Conservation (phyloP, 2,329 filamentous ascomycete genomes). For the Triangularia verruculosa region DNA sequence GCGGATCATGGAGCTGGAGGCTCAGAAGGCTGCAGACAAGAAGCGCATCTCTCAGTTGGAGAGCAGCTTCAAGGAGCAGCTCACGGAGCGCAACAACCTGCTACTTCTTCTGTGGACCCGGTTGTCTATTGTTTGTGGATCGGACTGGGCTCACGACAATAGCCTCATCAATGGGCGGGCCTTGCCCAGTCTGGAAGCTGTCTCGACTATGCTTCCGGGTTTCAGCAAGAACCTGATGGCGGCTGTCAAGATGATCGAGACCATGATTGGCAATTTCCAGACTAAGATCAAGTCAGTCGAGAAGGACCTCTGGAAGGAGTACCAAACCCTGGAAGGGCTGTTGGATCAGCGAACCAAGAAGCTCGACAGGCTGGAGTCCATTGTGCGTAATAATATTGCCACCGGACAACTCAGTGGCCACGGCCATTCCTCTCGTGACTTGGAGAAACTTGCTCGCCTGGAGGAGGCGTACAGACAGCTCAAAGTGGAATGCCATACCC, state of each 20-base stretch:
- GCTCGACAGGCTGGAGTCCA: conserved; percentile 79
- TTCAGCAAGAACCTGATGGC: conserved; percentile 88
- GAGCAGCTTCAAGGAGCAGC: conserved; percentile 77
- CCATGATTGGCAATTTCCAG: conserved; percentile 73
- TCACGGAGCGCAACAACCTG: conserved; percentile 84
- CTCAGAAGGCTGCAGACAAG: conserved; percentile 72
- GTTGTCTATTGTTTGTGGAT: conserved; percentile 79
- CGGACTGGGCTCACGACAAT: conserved; percentile 89
- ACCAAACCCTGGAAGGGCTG: conserved; percentile 77
- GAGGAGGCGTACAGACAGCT: conserved; percentile 62
- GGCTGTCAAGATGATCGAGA: conserved; percentile 84
- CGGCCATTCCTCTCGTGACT: not conserved
- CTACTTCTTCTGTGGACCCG: conserved; percentile 88
- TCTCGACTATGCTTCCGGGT: conserved; percentile 78
- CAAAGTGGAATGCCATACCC: conserved; percentile 65
- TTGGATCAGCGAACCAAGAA: conserved; percentile 79
- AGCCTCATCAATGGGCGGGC: conserved; percentile 82
- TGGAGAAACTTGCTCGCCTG: conserved; percentile 47
- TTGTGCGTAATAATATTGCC: conserved; percentile 65
- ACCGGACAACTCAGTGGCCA: conserved; percentile 40
- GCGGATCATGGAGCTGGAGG: conserved; percentile 82
- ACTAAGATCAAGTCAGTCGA: conserved; percentile 81
- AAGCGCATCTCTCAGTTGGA: conserved; percentile 75
- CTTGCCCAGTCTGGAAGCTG: conserved; percentile 78
- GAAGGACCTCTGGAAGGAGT: conserved; percentile 85